Evolutionary conservation across 306 rosid species (phyloP).

Genomic region (Canavalia gladiata): DNA sequence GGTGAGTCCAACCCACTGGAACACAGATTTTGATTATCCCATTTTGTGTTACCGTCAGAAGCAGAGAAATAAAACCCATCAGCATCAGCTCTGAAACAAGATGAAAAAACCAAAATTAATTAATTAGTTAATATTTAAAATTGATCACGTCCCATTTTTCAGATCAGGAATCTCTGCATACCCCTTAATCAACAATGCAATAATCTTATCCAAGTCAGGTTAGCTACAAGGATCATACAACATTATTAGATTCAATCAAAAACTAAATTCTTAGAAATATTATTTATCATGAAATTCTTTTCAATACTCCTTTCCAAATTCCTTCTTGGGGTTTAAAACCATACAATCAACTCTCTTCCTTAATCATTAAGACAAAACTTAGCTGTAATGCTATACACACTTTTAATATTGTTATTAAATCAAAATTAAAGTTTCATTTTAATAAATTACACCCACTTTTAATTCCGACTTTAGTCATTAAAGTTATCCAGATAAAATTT

Average conservation of each 20-base stretch:
- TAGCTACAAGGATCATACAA: no score
- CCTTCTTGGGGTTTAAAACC: no score
- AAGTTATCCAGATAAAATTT: no score
- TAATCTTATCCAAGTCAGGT: no score
- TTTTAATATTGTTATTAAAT: not conserved
- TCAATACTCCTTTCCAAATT: no score
- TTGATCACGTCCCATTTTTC: not conserved
- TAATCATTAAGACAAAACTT: not conserved
- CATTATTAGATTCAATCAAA: no score
- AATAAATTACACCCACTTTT: no score
- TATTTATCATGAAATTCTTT: no score
- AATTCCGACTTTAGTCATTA: no score
- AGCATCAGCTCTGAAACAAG: constrained; percentile 77
- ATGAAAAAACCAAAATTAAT: not conserved
- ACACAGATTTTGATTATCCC: constrained; percentile 73
- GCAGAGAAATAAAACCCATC: constrained; percentile 92
- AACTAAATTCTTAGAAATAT: no score
- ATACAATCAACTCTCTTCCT: not conserved
- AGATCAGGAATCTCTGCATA: not conserved
- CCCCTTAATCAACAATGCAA: not conserved
- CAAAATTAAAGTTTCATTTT: not conserved
- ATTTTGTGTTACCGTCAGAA: constrained; percentile 81
- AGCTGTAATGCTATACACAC: no score
- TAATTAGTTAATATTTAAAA: not conserved
- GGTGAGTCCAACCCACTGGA: constrained; percentile 41